Conservation (phyloP, 306 rosid species). For the Vachellia collinsii region DNA sequence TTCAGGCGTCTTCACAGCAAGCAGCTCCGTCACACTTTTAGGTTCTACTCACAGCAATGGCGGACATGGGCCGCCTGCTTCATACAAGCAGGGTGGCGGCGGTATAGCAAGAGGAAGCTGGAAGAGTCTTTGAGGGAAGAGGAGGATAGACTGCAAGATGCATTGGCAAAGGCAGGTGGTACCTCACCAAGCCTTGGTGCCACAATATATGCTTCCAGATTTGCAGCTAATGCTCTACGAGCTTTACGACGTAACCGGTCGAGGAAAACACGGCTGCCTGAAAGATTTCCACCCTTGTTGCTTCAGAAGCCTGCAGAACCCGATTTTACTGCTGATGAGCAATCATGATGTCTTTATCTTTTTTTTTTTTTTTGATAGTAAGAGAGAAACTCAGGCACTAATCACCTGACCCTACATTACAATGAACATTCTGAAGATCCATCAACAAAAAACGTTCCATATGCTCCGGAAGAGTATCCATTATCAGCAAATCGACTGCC, state of each 20-base stretch:
- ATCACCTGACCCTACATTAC: no score
- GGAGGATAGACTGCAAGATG: conserved; percentile 84
- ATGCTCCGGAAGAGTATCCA: no score
- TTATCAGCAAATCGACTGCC: no score
- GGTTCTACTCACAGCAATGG: conserved; percentile 91
- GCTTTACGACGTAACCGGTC: conserved; percentile 61
- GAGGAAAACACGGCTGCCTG: conserved; percentile 68
- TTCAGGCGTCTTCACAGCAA: conserved; percentile 88
- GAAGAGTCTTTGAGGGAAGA: conserved; percentile 78
- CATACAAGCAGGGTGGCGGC: conserved; percentile 92
- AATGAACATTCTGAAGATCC: no score
- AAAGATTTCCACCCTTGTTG: conserved; percentile 71
- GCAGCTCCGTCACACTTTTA: conserved; percentile 88
- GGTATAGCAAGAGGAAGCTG: conserved; percentile 71
- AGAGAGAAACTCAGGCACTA: no score
- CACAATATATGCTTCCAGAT: conserved; percentile 84
- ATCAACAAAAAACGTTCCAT: no score
- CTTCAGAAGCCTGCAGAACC: conserved; percentile 96
- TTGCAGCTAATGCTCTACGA: conserved; percentile 81
- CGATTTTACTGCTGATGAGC: conserved; percentile 76
- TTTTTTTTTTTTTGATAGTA: no score
- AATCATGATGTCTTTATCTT: no score
- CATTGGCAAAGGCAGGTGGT: conserved; percentile 71
- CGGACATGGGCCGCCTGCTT: conserved; percentile 98
- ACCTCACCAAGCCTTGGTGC: conserved; percentile 85